phyloP scores from a whole-genome alignment of 352 stramenopile species.

The Globisporangium radiosum region DNA sequence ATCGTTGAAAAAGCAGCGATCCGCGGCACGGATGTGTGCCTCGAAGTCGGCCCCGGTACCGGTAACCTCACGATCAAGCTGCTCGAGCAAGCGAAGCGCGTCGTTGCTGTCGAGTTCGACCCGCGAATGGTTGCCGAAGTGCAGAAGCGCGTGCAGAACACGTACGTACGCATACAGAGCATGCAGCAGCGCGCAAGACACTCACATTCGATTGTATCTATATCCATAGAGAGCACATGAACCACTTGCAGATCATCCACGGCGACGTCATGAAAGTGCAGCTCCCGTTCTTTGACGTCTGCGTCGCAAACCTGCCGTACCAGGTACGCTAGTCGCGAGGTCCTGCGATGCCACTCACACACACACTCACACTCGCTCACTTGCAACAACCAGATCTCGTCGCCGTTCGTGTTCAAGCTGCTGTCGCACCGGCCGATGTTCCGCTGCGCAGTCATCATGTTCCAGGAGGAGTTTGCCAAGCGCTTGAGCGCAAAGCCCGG shows the following conservation, averaged over 20 bases:
- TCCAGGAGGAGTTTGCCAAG: slow-evolving; percentile 99
- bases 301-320: slow-evolving; percentile 99
- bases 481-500: slow-evolving; percentile 95
- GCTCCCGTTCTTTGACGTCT: slow-evolving; percentile 99
- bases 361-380: neutral
- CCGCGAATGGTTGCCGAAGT: slow-evolving; percentile 99
- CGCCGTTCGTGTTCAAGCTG: slow-evolving; percentile 98
- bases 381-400: slow-evolving; percentile 88
- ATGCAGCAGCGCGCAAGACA: too few relatives aligned
- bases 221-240: slow-evolving; percentile 63
- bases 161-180: slow-evolving; percentile 30
- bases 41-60: slow-evolving; percentile 96
- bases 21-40: slow-evolving; percentile 93
- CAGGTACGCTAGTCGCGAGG: slow-evolving; percentile 41
- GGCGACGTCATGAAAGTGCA: slow-evolving; percentile 99
- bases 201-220: neutral
- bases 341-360: neutral
- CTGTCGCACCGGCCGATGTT: slow-evolving; percentile 97
- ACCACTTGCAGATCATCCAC: slow-evolving; percentile 98
- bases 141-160: slow-evolving; percentile 97
- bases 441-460: slow-evolving; percentile 99
- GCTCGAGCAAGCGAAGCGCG: slow-evolving; percentile 94
- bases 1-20: slow-evolving; percentile 97
- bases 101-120: slow-evolving; percentile 99
- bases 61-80: slow-evolving; percentile 99